Evolutionary conservation across 148 eudicot species (phyloP), one percentile per base, ranked within the genome.

Genomic region (Persicaria maculosa): DNA sequence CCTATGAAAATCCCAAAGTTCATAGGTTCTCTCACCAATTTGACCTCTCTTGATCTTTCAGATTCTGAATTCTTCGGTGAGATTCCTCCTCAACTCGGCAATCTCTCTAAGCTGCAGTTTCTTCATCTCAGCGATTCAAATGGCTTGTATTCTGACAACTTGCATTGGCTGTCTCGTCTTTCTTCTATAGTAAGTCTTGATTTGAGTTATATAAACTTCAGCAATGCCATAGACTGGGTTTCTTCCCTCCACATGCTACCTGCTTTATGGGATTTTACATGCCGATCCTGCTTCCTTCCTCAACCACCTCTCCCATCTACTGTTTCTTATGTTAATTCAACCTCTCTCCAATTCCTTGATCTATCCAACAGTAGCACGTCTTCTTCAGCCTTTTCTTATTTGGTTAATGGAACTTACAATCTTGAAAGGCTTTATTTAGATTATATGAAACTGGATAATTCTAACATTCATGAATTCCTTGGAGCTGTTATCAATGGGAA

Each of bases 1-100:
- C 71, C 36, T 9, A 80, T 54, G 25, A 74, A 62, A 50, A 80
- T 85, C 19, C 85, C 88, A 55, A 15, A 11, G 44, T 85, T 78
- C 31, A 31, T 80, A 5, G 88, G 80, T 31, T 80, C 82, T 44
- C 43, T 85, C 2, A 76, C 58, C n/a, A 82, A 76, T 45, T 79
- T 86, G 75, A 54, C 15, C 10, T 82, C 78, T 79, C 78, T 86
- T 16, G 79, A 84, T 73, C 76, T 86, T 16, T 82, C 87, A 6
- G 11, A 19, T 2, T 76, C 86, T 50, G 79, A 75, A 17, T 86
- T 83, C 70, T 48, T 69, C 65, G 82, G 79, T 44, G 74, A 16
- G 11, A 75, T 86, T 50, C 87, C 89, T 59, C 70, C 73, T 6
- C 78, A 59, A 22, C 65, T 80, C n/a, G 84, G 79, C 36, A 86